phyloP scores from a whole-genome alignment of 2,329 filamentous ascomycete genomes.

The Claviceps capensis region DNA sequence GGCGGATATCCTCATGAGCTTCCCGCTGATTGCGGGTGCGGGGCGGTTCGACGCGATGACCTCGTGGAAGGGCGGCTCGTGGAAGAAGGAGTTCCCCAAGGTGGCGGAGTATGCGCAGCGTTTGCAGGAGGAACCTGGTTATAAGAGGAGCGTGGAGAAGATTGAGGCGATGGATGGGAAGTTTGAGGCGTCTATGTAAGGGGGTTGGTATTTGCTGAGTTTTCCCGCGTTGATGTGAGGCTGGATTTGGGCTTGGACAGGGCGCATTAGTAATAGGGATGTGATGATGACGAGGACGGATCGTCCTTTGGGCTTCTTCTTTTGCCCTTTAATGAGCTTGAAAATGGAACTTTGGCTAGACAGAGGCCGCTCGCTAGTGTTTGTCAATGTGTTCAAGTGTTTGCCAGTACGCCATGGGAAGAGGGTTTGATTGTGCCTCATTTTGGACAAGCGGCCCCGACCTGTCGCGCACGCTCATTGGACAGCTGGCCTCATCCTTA shows the following conservation, averaged over 20 bases:
- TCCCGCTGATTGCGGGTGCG: slow-evolving; percentile 32
- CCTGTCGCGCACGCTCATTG: neutral
- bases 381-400: too few relatives aligned
- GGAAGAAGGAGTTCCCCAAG: slow-evolving; percentile 27
- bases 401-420: neutral
- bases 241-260: neutral
- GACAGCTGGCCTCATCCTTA: neutral
- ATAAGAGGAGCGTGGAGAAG: slow-evolving; percentile 32
- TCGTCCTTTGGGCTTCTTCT: too few relatives aligned
- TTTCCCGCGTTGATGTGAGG: neutral
- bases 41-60: slow-evolving; percentile 26
- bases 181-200: slow-evolving; percentile 11
- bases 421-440: neutral
- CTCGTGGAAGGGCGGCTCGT: slow-evolving; percentile 26
- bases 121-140: slow-evolving; percentile 32
- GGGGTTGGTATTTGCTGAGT: neutral
- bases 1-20: slow-evolving; percentile 41
- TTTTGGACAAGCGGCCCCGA: neutral
- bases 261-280: neutral
- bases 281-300: neutral
- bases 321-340: too few relatives aligned
- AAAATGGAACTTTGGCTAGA: too few relatives aligned
- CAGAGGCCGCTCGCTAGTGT: too few relatives aligned
- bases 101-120: slow-evolving; percentile 32
- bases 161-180: slow-evolving; percentile 34